Evolutionary conservation across 768 basidiomycete genomes (phyloP).

Genomic region (Psilocybe cubensis): DNA sequence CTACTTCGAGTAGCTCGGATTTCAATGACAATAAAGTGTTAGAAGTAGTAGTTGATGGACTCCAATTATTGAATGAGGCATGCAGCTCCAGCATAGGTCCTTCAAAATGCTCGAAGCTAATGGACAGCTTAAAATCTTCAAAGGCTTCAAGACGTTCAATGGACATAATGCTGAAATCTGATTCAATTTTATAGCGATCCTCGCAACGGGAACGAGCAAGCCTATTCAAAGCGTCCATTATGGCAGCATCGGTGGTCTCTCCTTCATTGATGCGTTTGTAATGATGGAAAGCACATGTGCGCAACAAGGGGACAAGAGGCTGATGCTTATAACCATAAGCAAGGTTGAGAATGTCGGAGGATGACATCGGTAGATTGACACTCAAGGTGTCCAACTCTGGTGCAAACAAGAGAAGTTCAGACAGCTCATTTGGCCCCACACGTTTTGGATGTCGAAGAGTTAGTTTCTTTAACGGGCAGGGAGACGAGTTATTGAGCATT

Average conservation of each 20-base stretch:
- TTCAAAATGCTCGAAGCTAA: conserved; percentile 10
- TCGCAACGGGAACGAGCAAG: conserved; percentile 15
- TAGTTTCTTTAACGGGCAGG: conserved; percentile 16
- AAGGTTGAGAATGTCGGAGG: conserved; percentile 13
- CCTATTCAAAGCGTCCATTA: conserved; percentile 10
- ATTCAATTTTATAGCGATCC: background rate
- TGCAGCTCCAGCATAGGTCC: conserved; percentile 4
- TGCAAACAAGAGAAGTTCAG: conserved; percentile 14
- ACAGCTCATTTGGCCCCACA: conserved; percentile 10
- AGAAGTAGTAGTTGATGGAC: background rate
- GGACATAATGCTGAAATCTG: background rate
- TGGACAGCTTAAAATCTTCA: too few species aligned
- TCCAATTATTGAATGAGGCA: conserved; percentile 12
- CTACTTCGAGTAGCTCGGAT: conserved; percentile 1
- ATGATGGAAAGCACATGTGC: conserved; percentile 15
- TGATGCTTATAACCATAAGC: background rate
- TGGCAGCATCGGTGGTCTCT: background rate
- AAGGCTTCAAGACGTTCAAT: background rate
- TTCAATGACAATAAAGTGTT: background rate
- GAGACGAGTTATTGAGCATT: conserved; percentile 16
- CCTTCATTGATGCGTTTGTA: conserved; percentile 3
- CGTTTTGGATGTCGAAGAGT: conserved; percentile 17
- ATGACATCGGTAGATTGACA: conserved; percentile 11
- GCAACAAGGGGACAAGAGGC: conserved; percentile 12
- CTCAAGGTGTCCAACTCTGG: conserved; percentile 19